Conservation (phyloP, 495 filamentous ascomycete species). For the Podospora pseudopauciseta region DNA sequence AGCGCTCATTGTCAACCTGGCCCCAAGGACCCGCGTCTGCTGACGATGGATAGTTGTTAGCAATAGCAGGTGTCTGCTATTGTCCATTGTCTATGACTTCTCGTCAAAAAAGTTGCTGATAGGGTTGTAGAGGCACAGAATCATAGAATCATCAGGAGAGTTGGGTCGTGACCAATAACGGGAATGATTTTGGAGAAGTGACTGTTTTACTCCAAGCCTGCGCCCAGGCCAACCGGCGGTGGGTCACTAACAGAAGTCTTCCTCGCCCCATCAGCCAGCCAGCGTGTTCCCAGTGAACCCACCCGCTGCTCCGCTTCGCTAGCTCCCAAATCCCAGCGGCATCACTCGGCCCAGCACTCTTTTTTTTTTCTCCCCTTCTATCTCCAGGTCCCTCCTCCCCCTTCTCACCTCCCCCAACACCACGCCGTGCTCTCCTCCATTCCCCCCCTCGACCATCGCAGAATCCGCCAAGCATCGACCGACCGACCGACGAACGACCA, state of each 20-base stretch:
- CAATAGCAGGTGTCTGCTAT: too few species aligned
- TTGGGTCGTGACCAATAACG: too few species aligned
- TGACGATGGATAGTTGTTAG: too few species aligned
- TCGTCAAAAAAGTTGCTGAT: too few species aligned
- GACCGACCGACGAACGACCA: slow-evolving; percentile 38
- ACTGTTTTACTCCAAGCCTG: background rate
- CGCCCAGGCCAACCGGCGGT: slow-evolving; percentile 11
- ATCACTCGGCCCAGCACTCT: slow-evolving; percentile 22
- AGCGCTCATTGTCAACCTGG: slow-evolving; percentile 1
- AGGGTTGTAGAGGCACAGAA: too few species aligned
- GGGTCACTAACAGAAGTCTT: slow-evolving; percentile 1
- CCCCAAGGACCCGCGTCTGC: too few species aligned
- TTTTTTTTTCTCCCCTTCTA: slow-evolving; percentile 29
- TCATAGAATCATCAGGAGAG: too few species aligned
- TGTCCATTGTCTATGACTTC: too few species aligned
- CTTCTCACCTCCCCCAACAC: slow-evolving; percentile 21
- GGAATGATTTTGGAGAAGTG: background rate
- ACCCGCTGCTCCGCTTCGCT: slow-evolving; percentile 10
- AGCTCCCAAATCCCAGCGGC: slow-evolving; percentile 18
- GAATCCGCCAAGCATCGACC: slow-evolving; percentile 30
- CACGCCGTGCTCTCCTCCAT: slow-evolving; percentile 23
- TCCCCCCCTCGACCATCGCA: slow-evolving; percentile 18
- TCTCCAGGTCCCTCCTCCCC: slow-evolving; percentile 23
- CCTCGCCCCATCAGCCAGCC: slow-evolving; percentile 22
- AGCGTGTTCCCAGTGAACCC: slow-evolving; percentile 6